Conservation (phyloP, 1,284 basidiomycete genomes). For the Leccinum fuscescens region DNA sequence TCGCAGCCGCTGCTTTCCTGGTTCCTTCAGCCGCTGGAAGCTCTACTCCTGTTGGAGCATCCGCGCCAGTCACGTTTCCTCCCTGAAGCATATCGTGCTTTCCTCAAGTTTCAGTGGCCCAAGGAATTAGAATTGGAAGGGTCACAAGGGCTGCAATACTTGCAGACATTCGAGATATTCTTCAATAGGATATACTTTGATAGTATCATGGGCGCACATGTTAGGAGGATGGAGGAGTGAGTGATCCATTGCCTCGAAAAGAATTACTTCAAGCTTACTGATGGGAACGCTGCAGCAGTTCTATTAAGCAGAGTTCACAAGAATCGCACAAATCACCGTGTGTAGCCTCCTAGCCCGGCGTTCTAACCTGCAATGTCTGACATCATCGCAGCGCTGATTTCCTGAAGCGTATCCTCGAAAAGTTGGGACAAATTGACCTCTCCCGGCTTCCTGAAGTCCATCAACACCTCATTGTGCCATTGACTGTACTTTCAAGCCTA, state of each 20-base stretch:
- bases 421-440: too few relatives aligned
- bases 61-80: neutral
- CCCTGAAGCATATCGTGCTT: constrained; percentile 1
- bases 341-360: neutral
- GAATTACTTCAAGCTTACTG: neutral
- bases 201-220: neutral
- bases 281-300: neutral
- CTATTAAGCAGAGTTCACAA: neutral
- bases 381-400: neutral
- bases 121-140: neutral
- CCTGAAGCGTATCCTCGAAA: neutral
- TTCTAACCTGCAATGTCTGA: neutral
- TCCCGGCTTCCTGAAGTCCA: too few relatives aligned
- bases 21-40: too few relatives aligned
- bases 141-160: neutral
- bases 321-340: neutral
- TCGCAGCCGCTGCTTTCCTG: too few relatives aligned
- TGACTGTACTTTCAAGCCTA: too few relatives aligned
- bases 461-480: too few relatives aligned
- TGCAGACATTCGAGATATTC: constrained; percentile 43
- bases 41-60: too few relatives aligned
- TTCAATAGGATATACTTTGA: constrained; percentile 39
- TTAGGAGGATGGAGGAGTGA: neutral
- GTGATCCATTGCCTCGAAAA: neutral
- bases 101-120: constrained; percentile 1